Conservation (phyloP, 139 green algal species). For the Coccomyxa sp. region DNA sequence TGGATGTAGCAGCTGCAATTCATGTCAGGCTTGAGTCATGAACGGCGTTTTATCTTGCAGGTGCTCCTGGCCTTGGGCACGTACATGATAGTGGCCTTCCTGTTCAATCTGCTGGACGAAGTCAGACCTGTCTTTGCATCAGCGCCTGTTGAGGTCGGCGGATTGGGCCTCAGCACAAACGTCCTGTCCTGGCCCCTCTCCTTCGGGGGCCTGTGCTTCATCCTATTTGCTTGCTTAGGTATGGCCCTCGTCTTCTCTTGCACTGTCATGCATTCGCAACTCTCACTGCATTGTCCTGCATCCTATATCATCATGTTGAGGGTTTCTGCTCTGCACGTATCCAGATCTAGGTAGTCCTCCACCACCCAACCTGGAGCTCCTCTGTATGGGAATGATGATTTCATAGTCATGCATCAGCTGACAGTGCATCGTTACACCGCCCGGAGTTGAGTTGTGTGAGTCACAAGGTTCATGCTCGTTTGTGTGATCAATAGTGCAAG, state of each 20-base stretch:
- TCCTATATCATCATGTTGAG: neutral
- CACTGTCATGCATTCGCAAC: neutral
- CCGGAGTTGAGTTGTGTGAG: too few species aligned
- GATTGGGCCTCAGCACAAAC: conserved; percentile 39
- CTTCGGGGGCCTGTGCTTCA: conserved; percentile 46
- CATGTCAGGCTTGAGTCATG: too few species aligned
- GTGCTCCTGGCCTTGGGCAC: neutral
- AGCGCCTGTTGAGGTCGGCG: conserved; percentile 36
- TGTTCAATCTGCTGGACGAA: conserved; percentile 22
- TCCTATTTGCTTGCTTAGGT: conserved; percentile 15
- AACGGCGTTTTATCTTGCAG: conserved; percentile 21
- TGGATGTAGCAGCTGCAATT: too few species aligned
- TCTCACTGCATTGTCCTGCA: neutral
- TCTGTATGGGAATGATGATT: too few species aligned
- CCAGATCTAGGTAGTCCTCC: neutral
- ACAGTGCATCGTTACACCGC: too few species aligned
- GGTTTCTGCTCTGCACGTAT: neutral
- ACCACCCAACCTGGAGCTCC: too few species aligned
- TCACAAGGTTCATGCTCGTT: neutral
- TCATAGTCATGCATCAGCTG: too few species aligned
- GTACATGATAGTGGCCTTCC: neutral
- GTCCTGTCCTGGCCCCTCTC: conserved; percentile 47
- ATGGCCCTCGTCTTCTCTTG: neutral
- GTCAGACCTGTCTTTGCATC: conserved; percentile 58
- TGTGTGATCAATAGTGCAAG: neutral